Evolutionary conservation across 2,329 filamentous ascomycete genomes (phyloP).

Genomic region (Neophaeococcomyces aloes): DNA sequence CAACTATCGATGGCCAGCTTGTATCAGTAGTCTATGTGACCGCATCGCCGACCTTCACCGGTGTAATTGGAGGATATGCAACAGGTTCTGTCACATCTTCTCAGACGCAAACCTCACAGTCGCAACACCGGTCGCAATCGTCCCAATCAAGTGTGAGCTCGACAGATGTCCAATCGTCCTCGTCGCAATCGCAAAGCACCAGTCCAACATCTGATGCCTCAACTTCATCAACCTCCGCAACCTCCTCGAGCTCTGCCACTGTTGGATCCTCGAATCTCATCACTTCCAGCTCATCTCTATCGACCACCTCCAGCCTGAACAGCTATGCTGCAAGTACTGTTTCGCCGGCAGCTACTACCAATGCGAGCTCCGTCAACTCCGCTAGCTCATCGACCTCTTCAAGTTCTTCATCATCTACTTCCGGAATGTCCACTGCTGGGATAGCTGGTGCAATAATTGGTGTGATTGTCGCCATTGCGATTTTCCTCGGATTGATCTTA

Average conservation of each 20-base stretch:
- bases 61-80: slow-evolving; percentile 39
- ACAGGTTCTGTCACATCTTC: slow-evolving; percentile 23
- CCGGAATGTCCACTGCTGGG: slow-evolving; percentile 34
- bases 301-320: neutral
- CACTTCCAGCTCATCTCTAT: neutral
- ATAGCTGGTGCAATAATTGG: slow-evolving; percentile 83
- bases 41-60: slow-evolving; percentile 42
- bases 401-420: slow-evolving; percentile 23
- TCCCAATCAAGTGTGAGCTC: slow-evolving; percentile 2
- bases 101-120: slow-evolving; percentile 5
- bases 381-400: slow-evolving; percentile 7
- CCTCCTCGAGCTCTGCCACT: slow-evolving; percentile 12
- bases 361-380: slow-evolving; percentile 8
- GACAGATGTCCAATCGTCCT: slow-evolving; percentile 3
- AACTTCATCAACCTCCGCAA: slow-evolving; percentile 10
- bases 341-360: neutral
- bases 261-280: slow-evolving; percentile 2
- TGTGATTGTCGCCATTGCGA: slow-evolving; percentile 57
- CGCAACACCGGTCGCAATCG: slow-evolving; percentile 3
- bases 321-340: neutral
- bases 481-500: slow-evolving; percentile 57
- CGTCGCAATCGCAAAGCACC: slow-evolving; percentile 9
- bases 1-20: slow-evolving; percentile 16
- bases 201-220: slow-evolving; percentile 10
- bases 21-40: slow-evolving; percentile 42